Conservation (phyloP, 202 grass and related monocot genomes). For the Saccharum hybrid region DNA sequence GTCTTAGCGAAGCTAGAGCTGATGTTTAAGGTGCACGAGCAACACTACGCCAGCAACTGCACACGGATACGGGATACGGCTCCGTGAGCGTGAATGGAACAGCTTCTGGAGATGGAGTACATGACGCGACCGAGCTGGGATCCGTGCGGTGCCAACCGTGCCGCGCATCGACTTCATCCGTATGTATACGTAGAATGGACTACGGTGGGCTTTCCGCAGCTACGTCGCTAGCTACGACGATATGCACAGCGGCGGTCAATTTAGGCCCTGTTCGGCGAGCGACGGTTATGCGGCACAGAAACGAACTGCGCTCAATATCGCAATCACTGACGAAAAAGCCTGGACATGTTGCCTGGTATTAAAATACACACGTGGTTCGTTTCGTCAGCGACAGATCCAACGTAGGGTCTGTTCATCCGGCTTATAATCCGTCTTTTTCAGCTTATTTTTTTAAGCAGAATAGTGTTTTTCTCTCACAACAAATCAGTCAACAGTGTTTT, state of each 20-base stretch:
- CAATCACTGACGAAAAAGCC: background rate
- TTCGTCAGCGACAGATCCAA: background rate
- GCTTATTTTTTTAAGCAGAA: too few relatives aligned
- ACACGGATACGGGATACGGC: slow-evolving; percentile 14
- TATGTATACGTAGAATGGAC: background rate
- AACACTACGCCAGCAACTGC: background rate
- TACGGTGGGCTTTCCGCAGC: background rate
- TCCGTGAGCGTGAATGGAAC: slow-evolving; percentile 45
- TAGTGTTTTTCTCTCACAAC: too few relatives aligned
- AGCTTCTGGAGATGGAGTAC: background rate
- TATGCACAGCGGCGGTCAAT: background rate
- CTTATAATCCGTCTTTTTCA: too few relatives aligned
- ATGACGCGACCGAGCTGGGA: background rate
- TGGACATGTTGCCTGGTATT: background rate
- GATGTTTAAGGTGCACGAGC: background rate
- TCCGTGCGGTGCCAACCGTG: slow-evolving; percentile 16
- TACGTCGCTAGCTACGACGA: background rate
- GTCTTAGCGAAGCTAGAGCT: too few relatives aligned
- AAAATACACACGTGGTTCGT: slow-evolving; percentile 17
- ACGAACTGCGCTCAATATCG: background rate
- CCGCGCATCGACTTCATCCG: background rate
- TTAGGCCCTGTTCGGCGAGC: background rate
- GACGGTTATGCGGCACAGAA: slow-evolving; percentile 15
- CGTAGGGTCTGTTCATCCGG: too few relatives aligned
- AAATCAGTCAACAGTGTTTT: too few relatives aligned